phyloP scores from a whole-genome alignment of 2,329 filamentous ascomycete genomes.

The Coniochaeta ligniaria region DNA sequence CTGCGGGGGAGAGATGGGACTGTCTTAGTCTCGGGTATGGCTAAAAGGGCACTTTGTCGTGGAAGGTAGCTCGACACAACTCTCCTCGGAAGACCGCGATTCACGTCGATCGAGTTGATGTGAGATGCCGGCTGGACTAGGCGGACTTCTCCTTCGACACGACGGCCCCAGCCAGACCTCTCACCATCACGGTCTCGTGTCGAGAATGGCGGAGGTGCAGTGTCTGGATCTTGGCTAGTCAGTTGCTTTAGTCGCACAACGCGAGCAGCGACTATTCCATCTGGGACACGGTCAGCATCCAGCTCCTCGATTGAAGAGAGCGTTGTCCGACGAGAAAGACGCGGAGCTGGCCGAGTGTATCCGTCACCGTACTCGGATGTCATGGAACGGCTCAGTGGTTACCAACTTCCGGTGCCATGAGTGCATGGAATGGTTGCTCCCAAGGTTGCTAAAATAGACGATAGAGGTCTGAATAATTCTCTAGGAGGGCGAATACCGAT shows the following conservation, averaged over 20 bases:
- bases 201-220: background rate
- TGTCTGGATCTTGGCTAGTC: background rate
- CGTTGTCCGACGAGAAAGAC: background rate
- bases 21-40: background rate
- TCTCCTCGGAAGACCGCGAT: background rate
- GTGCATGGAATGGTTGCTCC: background rate
- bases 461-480: background rate
- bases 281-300: background rate
- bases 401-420: background rate
- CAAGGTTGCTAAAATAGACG: background rate
- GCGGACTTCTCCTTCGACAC: slow-evolving; percentile 7
- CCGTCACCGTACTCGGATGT: background rate
- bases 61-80: background rate
- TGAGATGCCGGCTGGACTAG: slow-evolving; percentile 10
- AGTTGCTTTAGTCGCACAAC: background rate
- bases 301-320: background rate
- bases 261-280: slow-evolving; percentile 1
- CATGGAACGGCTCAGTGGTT: background rate
- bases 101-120: slow-evolving; percentile 7
- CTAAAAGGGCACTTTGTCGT: background rate
- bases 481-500: background rate
- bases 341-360: background rate
- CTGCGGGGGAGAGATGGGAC: background rate
- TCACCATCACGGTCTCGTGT: background rate
- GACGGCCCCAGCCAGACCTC: slow-evolving; percentile 10